Evolutionary conservation across 2,329 filamentous ascomycete genomes (phyloP).

Genomic region (Rhinocladiella mackenziei): DNA sequence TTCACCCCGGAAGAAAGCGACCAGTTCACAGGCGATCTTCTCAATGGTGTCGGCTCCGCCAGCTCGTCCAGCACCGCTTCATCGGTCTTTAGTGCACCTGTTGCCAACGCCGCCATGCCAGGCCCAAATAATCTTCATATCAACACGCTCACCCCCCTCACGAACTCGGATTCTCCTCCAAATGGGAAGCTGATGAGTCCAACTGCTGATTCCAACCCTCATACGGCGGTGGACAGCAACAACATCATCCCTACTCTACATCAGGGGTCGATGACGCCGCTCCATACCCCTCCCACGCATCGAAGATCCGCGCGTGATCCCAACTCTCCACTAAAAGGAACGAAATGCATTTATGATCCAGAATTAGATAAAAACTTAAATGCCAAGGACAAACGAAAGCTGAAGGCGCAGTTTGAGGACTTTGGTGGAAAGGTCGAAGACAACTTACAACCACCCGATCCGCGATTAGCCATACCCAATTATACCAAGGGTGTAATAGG

Average conservation of each 20-base stretch:
- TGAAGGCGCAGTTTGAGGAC: slow-evolving; percentile 49
- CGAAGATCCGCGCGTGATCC: slow-evolving; percentile 49
- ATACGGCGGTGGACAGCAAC: slow-evolving; percentile 11
- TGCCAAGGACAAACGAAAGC: slow-evolving; percentile 52
- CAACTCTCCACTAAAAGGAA: slow-evolving; percentile 53
- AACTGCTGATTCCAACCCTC: slow-evolving; percentile 30
- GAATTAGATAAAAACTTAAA: slow-evolving; percentile 56
- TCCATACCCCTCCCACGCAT: slow-evolving; percentile 43
- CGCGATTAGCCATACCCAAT: slow-evolving; percentile 66
- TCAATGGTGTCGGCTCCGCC: slow-evolving; percentile 67
- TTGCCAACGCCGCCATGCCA: slow-evolving; percentile 50
- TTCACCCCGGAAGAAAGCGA: slow-evolving; percentile 33
- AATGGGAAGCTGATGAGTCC: slow-evolving; percentile 55
- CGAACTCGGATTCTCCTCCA: slow-evolving; percentile 63
- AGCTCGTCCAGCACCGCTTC: slow-evolving; percentile 69
- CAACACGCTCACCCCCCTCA: slow-evolving; percentile 61
- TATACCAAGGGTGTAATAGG: slow-evolving; percentile 60
- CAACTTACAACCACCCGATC: slow-evolving; percentile 74
- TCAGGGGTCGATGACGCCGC: slow-evolving; percentile 39
- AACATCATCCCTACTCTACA: slow-evolving; percentile 32
- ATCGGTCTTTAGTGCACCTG: slow-evolving; percentile 63
- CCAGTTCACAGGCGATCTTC: slow-evolving; percentile 56
- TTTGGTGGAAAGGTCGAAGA: slow-evolving; percentile 62
- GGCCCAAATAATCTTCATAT: slow-evolving; percentile 52
- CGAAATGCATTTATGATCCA: slow-evolving; percentile 60